phyloP scores from a whole-genome alignment of 2,329 filamentous ascomycete species.

The Colletotrichum sp. region DNA sequence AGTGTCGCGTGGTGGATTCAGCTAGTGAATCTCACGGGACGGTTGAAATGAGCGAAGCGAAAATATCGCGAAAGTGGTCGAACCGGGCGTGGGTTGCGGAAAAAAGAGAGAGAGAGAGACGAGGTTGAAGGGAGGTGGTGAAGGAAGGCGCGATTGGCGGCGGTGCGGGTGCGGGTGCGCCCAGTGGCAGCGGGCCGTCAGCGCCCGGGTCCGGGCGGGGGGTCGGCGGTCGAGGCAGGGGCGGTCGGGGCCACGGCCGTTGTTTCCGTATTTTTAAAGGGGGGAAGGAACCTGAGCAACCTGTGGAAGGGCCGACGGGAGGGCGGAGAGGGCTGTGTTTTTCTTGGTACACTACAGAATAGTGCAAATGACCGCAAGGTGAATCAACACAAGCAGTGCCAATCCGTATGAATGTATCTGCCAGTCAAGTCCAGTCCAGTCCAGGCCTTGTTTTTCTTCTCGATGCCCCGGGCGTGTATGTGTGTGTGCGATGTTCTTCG shows the following conservation, averaged over 20 bases:
- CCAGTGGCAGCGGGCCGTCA: background rate
- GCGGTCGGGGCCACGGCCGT: conserved; percentile 7
- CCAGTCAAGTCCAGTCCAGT: background rate
- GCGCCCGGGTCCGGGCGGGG: conserved; percentile 11
- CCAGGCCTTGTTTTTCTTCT: background rate
- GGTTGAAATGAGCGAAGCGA: background rate
- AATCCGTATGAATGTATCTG: background rate
- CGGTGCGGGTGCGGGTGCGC: background rate
- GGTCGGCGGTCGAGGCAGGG: background rate
- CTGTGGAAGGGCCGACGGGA: background rate
- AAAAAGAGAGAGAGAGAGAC: background rate
- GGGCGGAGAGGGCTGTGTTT: background rate
- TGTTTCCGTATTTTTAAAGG: conserved; percentile 5
- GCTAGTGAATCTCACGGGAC: conserved; percentile 2
- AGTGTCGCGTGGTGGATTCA: background rate
- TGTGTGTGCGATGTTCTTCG: background rate
- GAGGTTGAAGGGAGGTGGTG: background rate
- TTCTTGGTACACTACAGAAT: background rate
- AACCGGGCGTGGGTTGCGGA: background rate
- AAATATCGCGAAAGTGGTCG: background rate
- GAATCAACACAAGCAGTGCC: background rate
- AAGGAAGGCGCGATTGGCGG: background rate
- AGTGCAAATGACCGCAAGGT: background rate
- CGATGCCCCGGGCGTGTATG: background rate
- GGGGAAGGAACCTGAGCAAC: background rate